A percentile compares a stretch with the other conserved stretches of the same genome.
phyloP scores from a whole-genome alignment of 805 yeast genomes.

The Scheffersomyces amazonensis region DNA sequence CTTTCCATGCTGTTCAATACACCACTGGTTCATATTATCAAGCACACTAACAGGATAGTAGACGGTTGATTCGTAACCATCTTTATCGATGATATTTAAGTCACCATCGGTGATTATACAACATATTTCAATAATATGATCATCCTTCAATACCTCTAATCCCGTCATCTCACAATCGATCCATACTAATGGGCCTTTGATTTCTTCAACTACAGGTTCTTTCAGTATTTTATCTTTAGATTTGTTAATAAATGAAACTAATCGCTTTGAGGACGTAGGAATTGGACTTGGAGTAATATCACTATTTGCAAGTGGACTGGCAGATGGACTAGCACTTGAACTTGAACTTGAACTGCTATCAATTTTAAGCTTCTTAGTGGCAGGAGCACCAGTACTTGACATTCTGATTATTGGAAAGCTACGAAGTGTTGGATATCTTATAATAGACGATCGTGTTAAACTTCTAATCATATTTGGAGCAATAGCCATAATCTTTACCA shows the following conservation, averaged over 20 bases:
- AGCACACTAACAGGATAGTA: slow-evolving; percentile 61
- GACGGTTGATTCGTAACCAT: slow-evolving; percentile 79
- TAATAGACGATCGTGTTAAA: neutral
- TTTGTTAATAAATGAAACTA: neutral
- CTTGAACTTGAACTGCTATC: too few relatives aligned
- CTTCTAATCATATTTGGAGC: neutral
- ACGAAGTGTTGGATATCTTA: neutral
- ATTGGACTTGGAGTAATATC: too few relatives aligned
- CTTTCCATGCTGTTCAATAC: slow-evolving; percentile 72
- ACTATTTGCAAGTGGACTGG: too few relatives aligned
- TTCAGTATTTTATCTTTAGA: too few relatives aligned
- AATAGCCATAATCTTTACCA: too few relatives aligned
- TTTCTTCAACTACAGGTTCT: too few relatives aligned
- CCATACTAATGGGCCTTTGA: slow-evolving; percentile 89
- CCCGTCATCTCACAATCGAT: slow-evolving; percentile 99
- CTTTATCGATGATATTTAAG: slow-evolving; percentile 62
- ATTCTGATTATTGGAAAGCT: too few relatives aligned
- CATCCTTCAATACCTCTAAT: slow-evolving; percentile 63
- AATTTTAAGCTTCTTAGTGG: too few relatives aligned
- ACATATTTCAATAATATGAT: slow-evolving; percentile 87
- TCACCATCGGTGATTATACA: slow-evolving; percentile 86
- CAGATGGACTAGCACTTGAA: too few relatives aligned
- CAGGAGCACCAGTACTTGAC: neutral
- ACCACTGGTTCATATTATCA: slow-evolving; percentile 86
- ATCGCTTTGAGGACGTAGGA: neutral